Evolutionary conservation across 208 protist genomes (phyloP), one percentile per base, ranked within the genome.

Genomic region (Trypanosoma boissoni): DNA sequence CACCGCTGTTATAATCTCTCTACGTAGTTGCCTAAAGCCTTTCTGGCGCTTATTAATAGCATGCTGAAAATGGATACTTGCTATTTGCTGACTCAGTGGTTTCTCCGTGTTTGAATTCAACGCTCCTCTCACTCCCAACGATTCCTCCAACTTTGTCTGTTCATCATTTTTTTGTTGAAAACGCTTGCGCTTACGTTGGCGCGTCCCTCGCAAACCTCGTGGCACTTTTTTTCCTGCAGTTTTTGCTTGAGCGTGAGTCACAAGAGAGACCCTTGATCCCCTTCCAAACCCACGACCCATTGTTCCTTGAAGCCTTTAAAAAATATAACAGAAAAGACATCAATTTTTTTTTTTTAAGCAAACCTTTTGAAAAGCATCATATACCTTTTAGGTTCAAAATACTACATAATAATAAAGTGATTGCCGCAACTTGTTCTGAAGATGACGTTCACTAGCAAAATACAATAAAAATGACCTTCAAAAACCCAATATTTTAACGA

Each of bases 261-360:
- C 82, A 60, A 94, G 87, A 4, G 78, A 74, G 41, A 90, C 87
- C 42, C 78, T 89, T 50, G 83, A 78, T n/a, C 87, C 87, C 61
- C 87, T 83, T 39, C 87, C 87, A 67, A 94, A 94, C 9, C 87
- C 87, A 21, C 84, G 68, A 39, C 83, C 83, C 87, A 94, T 94
- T 14, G 37, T 9, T 53, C 5, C 6, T 14, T 14, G 14, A 29
- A 50, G 14, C 10, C 50, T 56, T 50, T 50, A 23, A 28, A 50
- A 23, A 28, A 14, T 14, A 28, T 18, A 29, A 50, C 6, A 50
- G 24, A 50, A 50, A 23, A 16, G 14, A 16, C 9, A 50, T 14
- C 6, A 18, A 29, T 50, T 23, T 50, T 28, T 29, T 28, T 23
- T 50, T 28, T 29, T 28, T 14, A 28, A 50, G 44, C 20, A 23